These are phyloP conservation scores for Ophiostoma piceae DNA, from an alignment of 2,329 filamentous ascomycete species.

Conservation along the genomic window DNA sequence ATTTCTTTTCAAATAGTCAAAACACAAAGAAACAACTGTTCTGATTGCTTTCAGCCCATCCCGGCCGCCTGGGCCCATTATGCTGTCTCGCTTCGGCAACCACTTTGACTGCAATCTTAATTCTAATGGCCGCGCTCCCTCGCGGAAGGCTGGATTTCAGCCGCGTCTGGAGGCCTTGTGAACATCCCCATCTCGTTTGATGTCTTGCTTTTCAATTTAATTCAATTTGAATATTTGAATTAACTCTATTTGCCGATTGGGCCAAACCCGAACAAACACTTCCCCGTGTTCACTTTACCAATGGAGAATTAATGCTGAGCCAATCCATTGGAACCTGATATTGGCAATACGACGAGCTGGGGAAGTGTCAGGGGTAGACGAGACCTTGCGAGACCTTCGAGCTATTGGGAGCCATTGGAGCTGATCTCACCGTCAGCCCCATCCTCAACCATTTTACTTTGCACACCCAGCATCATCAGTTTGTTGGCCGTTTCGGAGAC, in stretches of 20 bases:
- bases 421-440: not conserved
- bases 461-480: not conserved
- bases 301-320: not conserved
- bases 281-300: not conserved
- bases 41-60: not conserved
- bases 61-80: not conserved
- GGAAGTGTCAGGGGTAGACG: not conserved
- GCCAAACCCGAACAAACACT: not conserved
- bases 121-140: not conserved
- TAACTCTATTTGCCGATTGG: not conserved
- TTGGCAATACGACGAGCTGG: conserved; percentile 8
- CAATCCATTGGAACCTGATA: not conserved
- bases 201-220: not conserved
- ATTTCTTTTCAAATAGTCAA: no score
- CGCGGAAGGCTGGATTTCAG: not conserved
- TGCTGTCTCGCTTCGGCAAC: not conserved
- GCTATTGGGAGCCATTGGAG: no score
- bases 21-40: no score
- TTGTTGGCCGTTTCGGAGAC: not conserved
- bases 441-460: not conserved
- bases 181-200: not conserved
- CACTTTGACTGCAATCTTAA: not conserved
- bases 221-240: no score
- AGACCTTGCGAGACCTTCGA: not conserved
- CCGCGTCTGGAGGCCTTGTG: not conserved